These are phyloP conservation scores for Talaromyces sp. DNA, from an alignment of 2,329 filamentous ascomycete species.

Conservation along the genomic window DNA sequence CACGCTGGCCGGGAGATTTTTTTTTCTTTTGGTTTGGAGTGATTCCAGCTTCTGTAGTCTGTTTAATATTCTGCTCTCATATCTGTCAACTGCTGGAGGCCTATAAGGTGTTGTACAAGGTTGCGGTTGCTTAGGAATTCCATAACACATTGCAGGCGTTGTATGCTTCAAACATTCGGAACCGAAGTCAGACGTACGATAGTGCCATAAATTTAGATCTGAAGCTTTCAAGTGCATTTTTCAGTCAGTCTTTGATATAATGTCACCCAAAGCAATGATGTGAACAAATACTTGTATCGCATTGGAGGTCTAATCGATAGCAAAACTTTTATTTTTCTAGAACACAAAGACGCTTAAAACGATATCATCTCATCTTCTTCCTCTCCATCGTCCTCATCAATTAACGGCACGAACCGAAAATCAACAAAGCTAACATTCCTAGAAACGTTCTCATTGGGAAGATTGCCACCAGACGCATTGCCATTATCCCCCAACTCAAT, in stretches of 20 bases:
- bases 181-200: no score
- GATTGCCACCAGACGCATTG: slow-evolving; percentile 14
- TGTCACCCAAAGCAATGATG: not conserved
- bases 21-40: not conserved
- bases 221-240: not conserved
- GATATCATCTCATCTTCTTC: slow-evolving; percentile 8
- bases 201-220: not conserved
- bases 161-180: not conserved
- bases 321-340: not conserved
- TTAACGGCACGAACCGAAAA: slow-evolving; percentile 41
- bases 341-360: not conserved
- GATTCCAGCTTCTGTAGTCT: not conserved
- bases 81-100: not conserved
- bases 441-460: slow-evolving; percentile 15
- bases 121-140: not conserved
- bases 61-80: not conserved
- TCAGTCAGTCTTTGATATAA: not conserved
- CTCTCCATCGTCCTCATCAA: slow-evolving; percentile 32
- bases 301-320: not conserved
- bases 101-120: not conserved
- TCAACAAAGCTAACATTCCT: slow-evolving; percentile 40
- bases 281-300: not conserved
- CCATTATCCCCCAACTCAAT: slow-evolving; percentile 63
- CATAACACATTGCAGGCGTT: not conserved
- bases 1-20: not conserved